Base-by-base conservation (phyloP, 805 yeast species). In the Starmerella ratchasimensis region DNA sequence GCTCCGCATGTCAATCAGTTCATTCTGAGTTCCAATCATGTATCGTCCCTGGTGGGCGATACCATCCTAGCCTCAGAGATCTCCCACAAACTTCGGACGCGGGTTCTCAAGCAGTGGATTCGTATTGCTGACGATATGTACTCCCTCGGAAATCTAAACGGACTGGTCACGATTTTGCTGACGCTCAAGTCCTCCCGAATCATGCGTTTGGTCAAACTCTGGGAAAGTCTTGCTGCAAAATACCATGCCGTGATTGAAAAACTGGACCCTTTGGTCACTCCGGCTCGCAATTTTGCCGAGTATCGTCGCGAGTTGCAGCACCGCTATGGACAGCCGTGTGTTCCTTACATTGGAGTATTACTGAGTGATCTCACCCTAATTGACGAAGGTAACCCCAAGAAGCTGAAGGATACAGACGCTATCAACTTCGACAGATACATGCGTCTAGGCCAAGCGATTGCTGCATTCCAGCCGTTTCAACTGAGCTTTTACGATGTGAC, bases 51-150 rank as follows among this genome's bases (percentile, higher is more conserved):
- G 45, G 60, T 60, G 6, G 58, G 60, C 10, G 60, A 57, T 33
- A 50, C 60, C 4, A 50, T 60, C 33, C 38, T 59, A 24, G 49
- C 45, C 16, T 54, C 51, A 15, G 44, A 40, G n/a, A 33, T 55
- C 34, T 41, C 43, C 17, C 37, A 45, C 28, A 56, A 57, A 40
- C 47, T 46, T 23, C 52, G 64, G 22, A 47, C 50, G 22, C 55
- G 54, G 33, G 42, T 60, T 25, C 47, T 60, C 31, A 55, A 56
- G 45, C 55, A 48, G 28, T 60, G 64, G 64, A 56, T 60, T 42
- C 55, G 53, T 31, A 44, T 57, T 14, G 64, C 63, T 9, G 50
- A 54, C 21, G 53, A 50, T 29, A 44, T 59, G 43, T 41, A 45
- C 32, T 52, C 48, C 19, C 39, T 53, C 15, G 52, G 58, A 13